phyloP scores from a whole-genome alignment of 2,329 filamentous ascomycete species.

The Paecilomyces sp. region DNA sequence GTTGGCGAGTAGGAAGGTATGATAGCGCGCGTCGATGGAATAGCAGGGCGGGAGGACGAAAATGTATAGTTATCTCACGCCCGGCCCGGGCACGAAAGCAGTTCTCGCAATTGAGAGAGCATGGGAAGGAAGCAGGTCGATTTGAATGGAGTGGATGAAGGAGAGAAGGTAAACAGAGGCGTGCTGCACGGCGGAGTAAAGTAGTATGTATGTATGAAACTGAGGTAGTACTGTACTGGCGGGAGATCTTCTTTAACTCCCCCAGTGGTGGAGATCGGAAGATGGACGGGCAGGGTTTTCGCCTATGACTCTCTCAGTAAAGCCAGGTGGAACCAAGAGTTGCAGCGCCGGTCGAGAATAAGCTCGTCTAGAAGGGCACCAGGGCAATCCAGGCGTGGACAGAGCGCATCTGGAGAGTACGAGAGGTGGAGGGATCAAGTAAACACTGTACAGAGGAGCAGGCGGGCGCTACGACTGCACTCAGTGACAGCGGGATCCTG shows the following conservation, averaged over 20 bases:
- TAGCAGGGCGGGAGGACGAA: background rate
- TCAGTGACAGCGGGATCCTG: background rate
- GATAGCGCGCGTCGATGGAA: background rate
- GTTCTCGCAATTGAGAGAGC: background rate
- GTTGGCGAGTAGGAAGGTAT: constrained; percentile 8
- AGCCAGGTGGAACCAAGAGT: background rate
- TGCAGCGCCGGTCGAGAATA: background rate
- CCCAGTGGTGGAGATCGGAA: constrained; percentile 7
- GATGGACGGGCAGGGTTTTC: background rate
- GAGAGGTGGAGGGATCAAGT: background rate
- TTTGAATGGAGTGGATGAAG: background rate
- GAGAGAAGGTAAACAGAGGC: background rate
- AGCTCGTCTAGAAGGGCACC: background rate
- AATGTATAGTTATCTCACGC: background rate
- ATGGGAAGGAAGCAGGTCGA: background rate
- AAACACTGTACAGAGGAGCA: background rate
- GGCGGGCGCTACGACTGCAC: background rate
- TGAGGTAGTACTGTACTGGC: constrained; percentile 16
- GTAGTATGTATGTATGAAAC: constrained; percentile 13
- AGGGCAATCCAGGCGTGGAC: background rate
- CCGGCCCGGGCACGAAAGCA: background rate
- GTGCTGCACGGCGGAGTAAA: constrained; percentile 4
- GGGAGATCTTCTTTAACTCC: constrained; percentile 6
- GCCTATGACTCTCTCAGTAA: background rate
- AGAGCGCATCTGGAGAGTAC: background rate